Evolutionary conservation across 257 asterid genomes (phyloP).

Genomic region (Galeopsis tetrahit): DNA sequence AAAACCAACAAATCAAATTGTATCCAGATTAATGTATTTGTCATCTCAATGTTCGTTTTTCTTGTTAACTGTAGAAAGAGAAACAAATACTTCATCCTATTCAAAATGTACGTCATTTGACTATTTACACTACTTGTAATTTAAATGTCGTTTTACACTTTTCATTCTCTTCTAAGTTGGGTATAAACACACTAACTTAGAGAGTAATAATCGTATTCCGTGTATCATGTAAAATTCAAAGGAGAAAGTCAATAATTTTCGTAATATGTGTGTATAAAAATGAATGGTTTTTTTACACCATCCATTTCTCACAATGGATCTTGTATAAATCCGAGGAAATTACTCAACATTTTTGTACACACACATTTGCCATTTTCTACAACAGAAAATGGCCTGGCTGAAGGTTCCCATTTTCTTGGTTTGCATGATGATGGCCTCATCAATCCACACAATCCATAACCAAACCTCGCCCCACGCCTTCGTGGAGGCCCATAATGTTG

Average conservation of each 20-base stretch:
- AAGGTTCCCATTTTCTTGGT: slow-evolving; percentile 18
- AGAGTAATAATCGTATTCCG: too few relatives aligned
- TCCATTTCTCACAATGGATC: neutral
- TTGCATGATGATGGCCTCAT: neutral
- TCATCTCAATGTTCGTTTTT: slow-evolving; percentile 10
- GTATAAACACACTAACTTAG: too few relatives aligned
- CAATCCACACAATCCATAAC: slow-evolving; percentile 29
- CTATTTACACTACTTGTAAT: too few relatives aligned
- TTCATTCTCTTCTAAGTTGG: too few relatives aligned
- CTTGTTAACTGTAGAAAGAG: slow-evolving; percentile 12
- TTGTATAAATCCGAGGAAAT: neutral
- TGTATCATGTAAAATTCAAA: too few relatives aligned
- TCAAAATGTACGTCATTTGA: too few relatives aligned
- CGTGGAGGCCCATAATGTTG: slow-evolving; percentile 43
- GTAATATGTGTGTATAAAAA: too few relatives aligned
- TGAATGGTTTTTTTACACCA: neutral
- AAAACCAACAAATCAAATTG: slow-evolving; percentile 33
- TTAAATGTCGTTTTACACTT: too few relatives aligned
- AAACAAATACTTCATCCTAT: neutral
- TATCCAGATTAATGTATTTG: slow-evolving; percentile 26
- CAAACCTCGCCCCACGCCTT: slow-evolving; percentile 36
- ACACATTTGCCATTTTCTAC: neutral
- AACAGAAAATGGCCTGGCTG: slow-evolving; percentile 24
- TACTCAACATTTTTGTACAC: neutral
- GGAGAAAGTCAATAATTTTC: too few relatives aligned